Evolutionary conservation across 805 yeast species (phyloP), one percentile per base, ranked within the genome.

Genomic region (Starmerella powellii): DNA sequence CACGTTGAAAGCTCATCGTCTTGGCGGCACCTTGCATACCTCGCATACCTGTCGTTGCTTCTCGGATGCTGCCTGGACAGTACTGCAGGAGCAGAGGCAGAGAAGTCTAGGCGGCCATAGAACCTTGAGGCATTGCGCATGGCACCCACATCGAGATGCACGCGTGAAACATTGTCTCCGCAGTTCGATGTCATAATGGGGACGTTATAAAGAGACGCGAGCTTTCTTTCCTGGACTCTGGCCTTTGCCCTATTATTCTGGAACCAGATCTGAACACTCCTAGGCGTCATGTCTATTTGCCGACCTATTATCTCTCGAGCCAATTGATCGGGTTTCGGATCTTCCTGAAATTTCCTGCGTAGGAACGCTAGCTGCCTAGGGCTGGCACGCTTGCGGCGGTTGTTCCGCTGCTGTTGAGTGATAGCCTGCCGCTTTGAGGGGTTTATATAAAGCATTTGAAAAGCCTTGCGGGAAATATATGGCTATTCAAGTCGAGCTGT

Each of bases 261-360:
- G 56, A 86, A 86, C 95, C 95, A 86, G 33, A 86, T 86, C 42
- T 94, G 70, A 2, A 86, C 94, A 12, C 87, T 83, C 48, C 91
- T 72, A 53, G 86, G 95, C 12, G 86, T 74, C 84, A 86, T 78
- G 16, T 79, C 81, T 1, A 93, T 81, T 46, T 70, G 69, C 2
- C 71, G 74, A 31, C 91, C 76, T 30, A 86, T 75, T 24, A 68
- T 71, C 54, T 50, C 53, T 6, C 55, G 42, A 1, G 39, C 20
- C 1, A 23, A 15, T 15, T 49, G 51, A 33, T 52, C 78, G 0
- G 95, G 95, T 51, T 80, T 82, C 24, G 83, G 80, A 51, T 82
- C 82, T 39, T 63, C 65, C 39, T 71, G 72, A 57, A 83, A 86
- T 56, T 81, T 93, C 24, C 66, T 63, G 33, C 83, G 71, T 37